Base-by-base conservation (phyloP, 2,329 filamentous ascomycete genomes). In the Polytolypa hystricis region DNA sequence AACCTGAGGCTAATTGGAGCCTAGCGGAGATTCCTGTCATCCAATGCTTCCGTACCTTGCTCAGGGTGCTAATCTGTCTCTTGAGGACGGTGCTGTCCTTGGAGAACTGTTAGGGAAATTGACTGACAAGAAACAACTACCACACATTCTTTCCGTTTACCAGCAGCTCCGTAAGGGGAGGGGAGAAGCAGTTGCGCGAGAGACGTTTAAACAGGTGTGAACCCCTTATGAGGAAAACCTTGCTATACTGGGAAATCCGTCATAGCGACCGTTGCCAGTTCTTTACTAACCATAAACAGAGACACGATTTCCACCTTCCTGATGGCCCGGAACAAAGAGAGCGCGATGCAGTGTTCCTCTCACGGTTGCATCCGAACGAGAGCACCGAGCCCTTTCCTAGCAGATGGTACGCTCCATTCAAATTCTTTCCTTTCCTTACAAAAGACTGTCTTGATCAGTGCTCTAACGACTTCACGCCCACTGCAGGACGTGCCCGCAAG, bases 71-170 rank as follows among this genome's bases (percentile, higher is more conserved):
- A 81, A 81, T 49, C 77, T 70, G 0, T 71, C 73, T 0, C 62
- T 84, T 1, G 79, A 84, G 49, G 79, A 84, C 36, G 79, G 77
- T 0, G 76, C 77, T 0, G 75, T 79, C 0, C 56, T 83, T 0
- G 79, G 78, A 0, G 61, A 66, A 1, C 48, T 81, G 1, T 57
- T 83, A 0, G 67, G 69, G 0, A 61, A 67, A 2, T 58, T 79
- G 7, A 55, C 60, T 21, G 54, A 53, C 0, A 66, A 61, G 31
- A 47, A 46, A 0, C 57, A 66, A 0, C 40, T 77, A 2, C 62
- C 64, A 0, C 47, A 55, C 11, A 59, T 62, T 2, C 45, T 71
- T n/a, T 49, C 53, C 9, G 32, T 65, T 4, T 71, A 68, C 37
- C 57, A 71, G 42, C 50, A 54, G 16, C 36, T 70, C 28, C 57